These are phyloP conservation scores for Sporothrix dimorphospora DNA, from an alignment of 2,329 filamentous ascomycete genomes.

Conservation along the genomic window DNA sequence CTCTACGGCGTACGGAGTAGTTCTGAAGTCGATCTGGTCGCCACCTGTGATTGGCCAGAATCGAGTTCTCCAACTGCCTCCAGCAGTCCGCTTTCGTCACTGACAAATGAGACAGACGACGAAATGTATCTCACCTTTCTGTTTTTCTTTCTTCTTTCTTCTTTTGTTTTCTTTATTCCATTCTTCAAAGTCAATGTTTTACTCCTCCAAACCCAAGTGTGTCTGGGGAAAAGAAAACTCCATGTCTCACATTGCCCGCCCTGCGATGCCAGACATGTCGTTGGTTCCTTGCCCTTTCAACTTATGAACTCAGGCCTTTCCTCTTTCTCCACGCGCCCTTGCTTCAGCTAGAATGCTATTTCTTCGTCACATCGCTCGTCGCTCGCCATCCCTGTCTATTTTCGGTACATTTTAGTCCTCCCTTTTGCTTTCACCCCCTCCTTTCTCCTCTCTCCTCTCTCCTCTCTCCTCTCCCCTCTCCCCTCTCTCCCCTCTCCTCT, in stretches of 20 bases:
- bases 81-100: conserved; percentile 7
- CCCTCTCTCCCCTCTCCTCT: too few relatives aligned
- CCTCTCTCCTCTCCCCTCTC: background rate
- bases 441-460: background rate
- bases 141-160: background rate
- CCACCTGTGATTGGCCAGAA: conserved; percentile 11
- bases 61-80: background rate
- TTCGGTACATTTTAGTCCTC: background rate
- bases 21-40: background rate
- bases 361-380: background rate
- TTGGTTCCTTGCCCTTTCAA: background rate
- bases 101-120: background rate
- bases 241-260: background rate
- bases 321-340: background rate
- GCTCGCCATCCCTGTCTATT: conserved; percentile 16
- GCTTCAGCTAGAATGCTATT: background rate
- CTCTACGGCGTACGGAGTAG: too few relatives aligned
- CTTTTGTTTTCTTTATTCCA: background rate
- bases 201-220: background rate
- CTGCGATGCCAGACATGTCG: background rate
- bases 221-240: too few relatives aligned
- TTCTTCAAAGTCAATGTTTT: background rate
- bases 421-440: background rate
- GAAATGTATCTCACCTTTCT: background rate
- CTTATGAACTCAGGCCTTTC: background rate